phyloP scores from a whole-genome alignment of 2,329 filamentous ascomycete species.

The Epicoccum nigrum region DNA sequence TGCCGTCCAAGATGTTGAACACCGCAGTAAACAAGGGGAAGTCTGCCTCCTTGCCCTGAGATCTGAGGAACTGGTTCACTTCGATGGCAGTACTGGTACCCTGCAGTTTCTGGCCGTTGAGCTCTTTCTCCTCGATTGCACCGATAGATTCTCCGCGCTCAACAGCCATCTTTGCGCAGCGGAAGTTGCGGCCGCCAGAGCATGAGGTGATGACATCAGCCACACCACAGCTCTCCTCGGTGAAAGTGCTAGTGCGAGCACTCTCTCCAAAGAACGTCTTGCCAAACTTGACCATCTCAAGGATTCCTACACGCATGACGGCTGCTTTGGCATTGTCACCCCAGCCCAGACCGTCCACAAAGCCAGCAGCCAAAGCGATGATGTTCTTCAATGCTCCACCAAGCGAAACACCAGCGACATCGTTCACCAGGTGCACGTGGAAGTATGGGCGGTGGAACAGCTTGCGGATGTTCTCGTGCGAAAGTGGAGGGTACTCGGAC shows the following conservation, averaged over 20 bases:
- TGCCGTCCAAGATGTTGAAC: constrained; percentile 77
- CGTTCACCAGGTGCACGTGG: constrained; percentile 90
- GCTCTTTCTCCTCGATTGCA: constrained; percentile 85
- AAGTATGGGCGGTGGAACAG: constrained; percentile 98
- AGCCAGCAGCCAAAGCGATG: constrained; percentile 90
- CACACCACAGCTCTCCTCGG: constrained; percentile 93
- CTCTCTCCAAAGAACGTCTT: constrained; percentile 89
- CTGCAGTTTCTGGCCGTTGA: constrained; percentile 97
- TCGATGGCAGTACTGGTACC: constrained; percentile 91
- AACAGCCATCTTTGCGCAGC: constrained; percentile 87
- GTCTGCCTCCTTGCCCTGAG: constrained; percentile 75
- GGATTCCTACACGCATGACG: constrained; percentile 91
- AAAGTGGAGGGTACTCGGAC: constrained; percentile 80
- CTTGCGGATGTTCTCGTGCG: constrained; percentile 79
- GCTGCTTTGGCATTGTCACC: constrained; percentile 99
- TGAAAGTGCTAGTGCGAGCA: constrained; percentile 84
- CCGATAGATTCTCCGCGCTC: constrained; percentile 79
- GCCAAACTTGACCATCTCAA: constrained; percentile 97
- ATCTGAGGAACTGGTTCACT: constrained; percentile 86
- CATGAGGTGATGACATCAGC: constrained; percentile 96
- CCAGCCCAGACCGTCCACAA: constrained; percentile 94
- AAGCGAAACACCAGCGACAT: constrained; percentile 96
- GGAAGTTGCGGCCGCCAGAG: constrained; percentile 89
- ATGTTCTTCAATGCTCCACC: constrained; percentile 97
- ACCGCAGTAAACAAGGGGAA: constrained; percentile 95